Conservation (phyloP, 371 early-diverging fungal species). For the Apophysomyces variabilis region DNA sequence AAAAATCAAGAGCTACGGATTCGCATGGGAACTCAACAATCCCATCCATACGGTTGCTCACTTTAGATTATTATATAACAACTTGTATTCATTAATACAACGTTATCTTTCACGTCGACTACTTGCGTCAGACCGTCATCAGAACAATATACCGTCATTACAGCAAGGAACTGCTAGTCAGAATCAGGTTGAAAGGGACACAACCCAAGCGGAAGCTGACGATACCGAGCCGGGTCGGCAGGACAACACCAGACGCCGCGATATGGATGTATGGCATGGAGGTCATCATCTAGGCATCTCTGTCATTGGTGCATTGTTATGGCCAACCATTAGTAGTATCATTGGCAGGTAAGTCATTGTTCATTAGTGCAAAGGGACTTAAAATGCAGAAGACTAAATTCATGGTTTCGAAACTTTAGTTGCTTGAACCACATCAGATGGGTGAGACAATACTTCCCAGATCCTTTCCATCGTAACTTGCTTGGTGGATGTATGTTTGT, state of each 20-base stretch:
- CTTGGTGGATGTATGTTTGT: slow-evolving; percentile 68
- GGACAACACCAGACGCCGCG: slow-evolving; percentile 9
- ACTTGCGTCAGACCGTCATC: slow-evolving; percentile 16
- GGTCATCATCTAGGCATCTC: slow-evolving; percentile 46
- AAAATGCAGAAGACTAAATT: neutral
- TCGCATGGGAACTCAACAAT: neutral
- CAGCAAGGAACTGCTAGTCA: neutral
- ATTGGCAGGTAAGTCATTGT: slow-evolving; percentile 35
- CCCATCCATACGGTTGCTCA: too few relatives aligned
- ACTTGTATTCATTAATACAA: slow-evolving; percentile 25
- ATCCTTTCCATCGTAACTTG: slow-evolving; percentile 62
- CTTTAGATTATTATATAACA: slow-evolving; percentile 54
- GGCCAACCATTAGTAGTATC: slow-evolving; percentile 51
- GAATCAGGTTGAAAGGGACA: slow-evolving; percentile 1
- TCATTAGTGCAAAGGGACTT: neutral
- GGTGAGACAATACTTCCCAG: slow-evolving; percentile 54
- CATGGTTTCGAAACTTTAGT: slow-evolving; percentile 25
- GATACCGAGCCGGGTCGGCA: slow-evolving; percentile 15
- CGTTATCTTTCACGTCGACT: slow-evolving; percentile 28
- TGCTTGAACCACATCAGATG: slow-evolving; percentile 50
- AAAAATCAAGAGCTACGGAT: neutral
- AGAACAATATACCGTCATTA: neutral
- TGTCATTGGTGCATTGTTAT: slow-evolving; percentile 55
- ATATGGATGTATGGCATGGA: slow-evolving; percentile 32
- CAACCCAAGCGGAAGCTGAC: slow-evolving; percentile 12